Conservation (phyloP, 805 yeast species). For the Lipomyces japonicus region DNA sequence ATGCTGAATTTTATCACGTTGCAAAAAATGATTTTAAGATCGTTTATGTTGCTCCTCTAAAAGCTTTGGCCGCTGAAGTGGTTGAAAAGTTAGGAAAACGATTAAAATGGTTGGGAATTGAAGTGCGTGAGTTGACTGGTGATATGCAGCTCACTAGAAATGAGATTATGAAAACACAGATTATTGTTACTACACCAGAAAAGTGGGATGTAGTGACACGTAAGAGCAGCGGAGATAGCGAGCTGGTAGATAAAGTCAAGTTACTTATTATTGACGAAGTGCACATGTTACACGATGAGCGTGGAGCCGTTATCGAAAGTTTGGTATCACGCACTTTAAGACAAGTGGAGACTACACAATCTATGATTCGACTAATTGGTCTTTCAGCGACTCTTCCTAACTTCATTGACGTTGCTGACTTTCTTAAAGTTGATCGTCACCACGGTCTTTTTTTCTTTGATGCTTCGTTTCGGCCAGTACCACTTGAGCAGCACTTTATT, state of each 20-base stretch:
- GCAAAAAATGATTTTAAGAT: constrained; percentile 84
- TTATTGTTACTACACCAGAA: constrained; percentile 92
- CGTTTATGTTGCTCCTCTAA: constrained; percentile 87
- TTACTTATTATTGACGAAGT: constrained; percentile 92
- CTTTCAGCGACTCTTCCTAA: constrained; percentile 92
- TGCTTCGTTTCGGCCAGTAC: constrained; percentile 88
- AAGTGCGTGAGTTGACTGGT: constrained; percentile 86
- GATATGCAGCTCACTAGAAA: constrained; percentile 87
- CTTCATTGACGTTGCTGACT: constrained; percentile 89
- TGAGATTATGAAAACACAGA: constrained; percentile 77
- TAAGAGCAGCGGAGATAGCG: constrained; percentile 84
- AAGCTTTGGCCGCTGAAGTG: constrained; percentile 94
- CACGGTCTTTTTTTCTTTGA: constrained; percentile 95
- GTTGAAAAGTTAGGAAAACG: constrained; percentile 82
- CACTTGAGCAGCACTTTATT: constrained; percentile 77
- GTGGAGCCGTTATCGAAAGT: constrained; percentile 97
- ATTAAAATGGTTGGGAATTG: constrained; percentile 77
- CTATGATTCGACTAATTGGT: constrained; percentile 91
- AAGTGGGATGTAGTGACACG: constrained; percentile 98
- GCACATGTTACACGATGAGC: constrained; percentile 91
- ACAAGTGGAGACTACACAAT: constrained; percentile 91
- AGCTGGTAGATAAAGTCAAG: constrained; percentile 77
- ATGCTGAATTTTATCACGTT: constrained; percentile 52
- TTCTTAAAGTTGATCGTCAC: constrained; percentile 75
- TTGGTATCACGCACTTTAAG: constrained; percentile 89